Conservation (phyloP, 1,139 yeast genomes). For the Zygotorulaspora mrakii region DNA sequence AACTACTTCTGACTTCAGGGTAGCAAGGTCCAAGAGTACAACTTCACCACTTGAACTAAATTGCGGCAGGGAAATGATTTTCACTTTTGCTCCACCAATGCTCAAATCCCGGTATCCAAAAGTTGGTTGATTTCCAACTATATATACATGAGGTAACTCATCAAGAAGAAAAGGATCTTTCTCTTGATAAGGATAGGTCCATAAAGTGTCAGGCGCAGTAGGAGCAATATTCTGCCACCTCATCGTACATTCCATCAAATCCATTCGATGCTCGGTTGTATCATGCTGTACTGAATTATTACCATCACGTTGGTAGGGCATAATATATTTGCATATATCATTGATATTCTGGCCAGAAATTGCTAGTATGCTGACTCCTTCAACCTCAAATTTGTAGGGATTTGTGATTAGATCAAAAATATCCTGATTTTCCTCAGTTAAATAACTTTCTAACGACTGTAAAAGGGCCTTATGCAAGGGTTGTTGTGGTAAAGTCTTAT, state of each 20-base stretch:
- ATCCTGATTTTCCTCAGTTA: slow-evolving; percentile 42
- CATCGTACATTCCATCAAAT: slow-evolving; percentile 64
- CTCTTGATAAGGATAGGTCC: slow-evolving; percentile 81
- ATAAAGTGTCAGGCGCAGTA: slow-evolving; percentile 93
- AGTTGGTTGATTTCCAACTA: slow-evolving; percentile 76
- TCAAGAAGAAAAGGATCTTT: slow-evolving; percentile 75
- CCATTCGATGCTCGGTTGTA: slow-evolving; percentile 41
- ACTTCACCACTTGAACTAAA: slow-evolving; percentile 64
- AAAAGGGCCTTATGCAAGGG: slow-evolving; percentile 77
- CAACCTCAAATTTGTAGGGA: slow-evolving; percentile 65
- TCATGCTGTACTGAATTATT: slow-evolving; percentile 24
- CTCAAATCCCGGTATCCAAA: slow-evolving; percentile 41
- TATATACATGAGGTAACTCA: slow-evolving; percentile 80
- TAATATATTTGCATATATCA: slow-evolving; percentile 67
- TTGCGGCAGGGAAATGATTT: slow-evolving; percentile 66
- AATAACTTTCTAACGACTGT: slow-evolving; percentile 42
- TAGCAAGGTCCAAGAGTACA: slow-evolving; percentile 60
- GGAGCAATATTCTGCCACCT: slow-evolving; percentile 88
- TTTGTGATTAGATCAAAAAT: slow-evolving; percentile 57
- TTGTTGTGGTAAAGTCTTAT: slow-evolving; percentile 82
- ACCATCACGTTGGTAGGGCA: slow-evolving; percentile 38
- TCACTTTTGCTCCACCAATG: slow-evolving; percentile 39
- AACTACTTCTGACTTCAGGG: slow-evolving; percentile 51
- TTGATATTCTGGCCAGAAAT: slow-evolving; percentile 81
- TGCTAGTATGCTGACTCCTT: slow-evolving; percentile 58